Evolutionary conservation across 169 alveolate genomes (phyloP), one percentile per base, ranked within the genome.

Genomic region (Plasmodium cynomolgi): DNA sequence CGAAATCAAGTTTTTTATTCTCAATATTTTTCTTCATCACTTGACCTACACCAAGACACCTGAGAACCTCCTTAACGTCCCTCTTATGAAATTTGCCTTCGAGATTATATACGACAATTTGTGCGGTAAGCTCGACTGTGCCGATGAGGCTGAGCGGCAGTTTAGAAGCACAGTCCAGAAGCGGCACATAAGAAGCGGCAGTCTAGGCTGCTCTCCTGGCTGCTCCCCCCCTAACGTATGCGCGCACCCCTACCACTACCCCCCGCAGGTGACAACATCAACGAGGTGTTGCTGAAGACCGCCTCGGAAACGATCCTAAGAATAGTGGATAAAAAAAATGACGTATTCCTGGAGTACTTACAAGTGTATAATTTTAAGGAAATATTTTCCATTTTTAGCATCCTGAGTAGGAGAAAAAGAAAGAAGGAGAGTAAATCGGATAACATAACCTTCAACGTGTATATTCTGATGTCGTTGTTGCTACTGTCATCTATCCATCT

Each of bases 1-100:
- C 41, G 93, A 85, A 17, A 79, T 85, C 4, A 74, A 85, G 37
- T 85, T 85, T 85, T 85, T 85, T 34, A 85, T 85, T 20, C 29
- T 85, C 17, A 85, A 85, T 62, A 85, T 85, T 54, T 85, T 85
- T 26, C 86, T 85, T 6, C 93, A 85, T 20, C 93, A 85, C 68
- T 54, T 85, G 68, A 85, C 93, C 0, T 85, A 85, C 34, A 85
- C 93, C 7, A 85, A 85, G 71, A 85, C 41, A 4, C 68, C 93
- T 6, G 86, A 85, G 44, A 85, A 85, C 34, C 41, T 85, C 26
- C 71, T 85, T 13, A 85, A 85, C 31, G 86, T 85, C 41, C 71
- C 84, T 8, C 54, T 85, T 23, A 85, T 85, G 93, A 85, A 79
- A 3, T 85, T 85, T 31, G 56, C 93, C 80, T 75, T 85, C 62